phyloP scores from a whole-genome alignment of 2,329 filamentous ascomycete genomes.

The Penicillium sp. region DNA sequence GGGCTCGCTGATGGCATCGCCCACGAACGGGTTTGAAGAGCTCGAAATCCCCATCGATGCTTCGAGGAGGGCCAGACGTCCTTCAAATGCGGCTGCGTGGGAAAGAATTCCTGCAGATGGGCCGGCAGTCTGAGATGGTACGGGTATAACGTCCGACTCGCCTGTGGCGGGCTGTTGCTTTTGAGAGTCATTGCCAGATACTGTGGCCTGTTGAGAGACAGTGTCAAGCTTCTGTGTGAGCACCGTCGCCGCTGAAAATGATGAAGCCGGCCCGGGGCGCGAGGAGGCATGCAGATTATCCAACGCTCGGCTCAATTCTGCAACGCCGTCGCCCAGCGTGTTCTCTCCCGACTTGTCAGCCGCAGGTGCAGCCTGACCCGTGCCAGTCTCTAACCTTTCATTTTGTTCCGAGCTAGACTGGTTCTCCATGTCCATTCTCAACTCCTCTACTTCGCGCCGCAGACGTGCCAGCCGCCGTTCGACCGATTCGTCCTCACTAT shows the following conservation, averaged over 20 bases:
- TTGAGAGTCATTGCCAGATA: slow-evolving; percentile 7
- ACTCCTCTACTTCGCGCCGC: slow-evolving; percentile 77
- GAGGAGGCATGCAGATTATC: slow-evolving; percentile 59
- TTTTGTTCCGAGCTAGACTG: slow-evolving; percentile 57
- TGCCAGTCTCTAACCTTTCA: slow-evolving; percentile 31
- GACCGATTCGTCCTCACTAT: slow-evolving; percentile 76
- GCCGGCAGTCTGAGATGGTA: slow-evolving; percentile 9
- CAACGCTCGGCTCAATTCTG: slow-evolving; percentile 70
- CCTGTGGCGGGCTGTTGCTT: slow-evolving; percentile 5
- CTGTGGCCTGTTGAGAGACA: slow-evolving; percentile 8
- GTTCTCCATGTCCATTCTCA: slow-evolving; percentile 55
- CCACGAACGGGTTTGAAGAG: slow-evolving; percentile 59
- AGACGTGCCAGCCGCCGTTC: slow-evolving; percentile 79
- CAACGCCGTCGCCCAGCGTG: slow-evolving; percentile 59
- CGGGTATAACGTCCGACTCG: slow-evolving; percentile 13
- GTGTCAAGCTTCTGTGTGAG: slow-evolving; percentile 38
- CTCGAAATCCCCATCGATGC: slow-evolving; percentile 76
- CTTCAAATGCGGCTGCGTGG: slow-evolving; percentile 85
- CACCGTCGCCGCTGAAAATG: slow-evolving; percentile 36
- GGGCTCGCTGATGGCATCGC: slow-evolving; percentile 53
- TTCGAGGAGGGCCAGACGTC: slow-evolving; percentile 76
- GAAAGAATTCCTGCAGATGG: slow-evolving; percentile 60
- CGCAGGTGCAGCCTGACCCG: slow-evolving; percentile 14
- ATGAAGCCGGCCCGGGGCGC: slow-evolving; percentile 22
- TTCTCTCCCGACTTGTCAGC: slow-evolving; percentile 43